A percentile compares a stretch with the other conserved stretches of the same genome.
Conservation (phyloP, 179 eudicot genomes). For the Nepenthes alata region DNA sequence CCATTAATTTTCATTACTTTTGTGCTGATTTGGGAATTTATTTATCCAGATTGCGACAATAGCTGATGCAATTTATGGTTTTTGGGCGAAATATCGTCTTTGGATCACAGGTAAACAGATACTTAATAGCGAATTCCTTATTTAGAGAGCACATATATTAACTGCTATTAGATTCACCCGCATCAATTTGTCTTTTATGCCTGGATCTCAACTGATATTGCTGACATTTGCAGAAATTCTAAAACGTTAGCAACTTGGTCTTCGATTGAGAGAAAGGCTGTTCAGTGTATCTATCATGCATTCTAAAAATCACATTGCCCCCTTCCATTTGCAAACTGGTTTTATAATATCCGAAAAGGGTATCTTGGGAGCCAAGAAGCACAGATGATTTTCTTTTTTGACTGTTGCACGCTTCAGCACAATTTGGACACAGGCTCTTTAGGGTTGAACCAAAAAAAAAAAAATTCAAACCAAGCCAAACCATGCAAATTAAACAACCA, state of each 20-base stretch:
- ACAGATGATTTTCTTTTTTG: neutral
- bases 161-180: neutral
- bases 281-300: neutral
- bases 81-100: slow-evolving; percentile 94
- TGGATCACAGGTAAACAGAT: slow-evolving; percentile 54
- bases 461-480: too few species aligned
- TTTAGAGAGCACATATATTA: too few species aligned
- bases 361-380: too few species aligned
- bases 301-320: neutral
- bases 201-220: too few species aligned
- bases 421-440: too few species aligned
- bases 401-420: too few species aligned
- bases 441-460: too few species aligned
- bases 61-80: slow-evolving; percentile 67
- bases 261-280: neutral
- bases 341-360: too few species aligned
- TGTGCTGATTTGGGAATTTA: slow-evolving; percentile 1
- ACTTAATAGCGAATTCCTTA: too few species aligned
- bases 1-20: neutral
- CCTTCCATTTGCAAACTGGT: too few species aligned
- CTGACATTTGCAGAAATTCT: too few species aligned
- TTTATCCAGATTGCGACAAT: slow-evolving; percentile 53
- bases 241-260: neutral
- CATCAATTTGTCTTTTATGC: neutral
- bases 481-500: too few species aligned